These are phyloP conservation scores for Blastomyces parvus DNA, from an alignment of 2,329 filamentous ascomycete genomes.

Conservation along the genomic window DNA sequence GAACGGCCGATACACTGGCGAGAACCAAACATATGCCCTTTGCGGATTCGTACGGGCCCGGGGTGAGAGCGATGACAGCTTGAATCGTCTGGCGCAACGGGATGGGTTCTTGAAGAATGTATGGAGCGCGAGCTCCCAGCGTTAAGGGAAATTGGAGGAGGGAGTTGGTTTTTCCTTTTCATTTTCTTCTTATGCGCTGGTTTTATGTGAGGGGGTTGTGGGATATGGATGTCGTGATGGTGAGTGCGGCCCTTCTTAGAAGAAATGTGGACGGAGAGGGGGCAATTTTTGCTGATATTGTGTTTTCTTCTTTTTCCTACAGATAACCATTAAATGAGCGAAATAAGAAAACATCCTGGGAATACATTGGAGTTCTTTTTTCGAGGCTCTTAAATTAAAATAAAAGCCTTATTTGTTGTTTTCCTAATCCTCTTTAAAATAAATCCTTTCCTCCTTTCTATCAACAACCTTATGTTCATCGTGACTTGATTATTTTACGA, in stretches of 20 bases:
- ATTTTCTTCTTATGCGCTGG: slow-evolving; percentile 11
- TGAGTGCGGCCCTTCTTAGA: not conserved
- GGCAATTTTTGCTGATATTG: not conserved
- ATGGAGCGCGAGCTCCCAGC: slow-evolving; percentile 65
- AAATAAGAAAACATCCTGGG: slow-evolving; percentile 2
- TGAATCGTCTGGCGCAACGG: slow-evolving; percentile 92
- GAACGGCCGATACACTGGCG: slow-evolving; percentile 92
- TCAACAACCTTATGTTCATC: not conserved
- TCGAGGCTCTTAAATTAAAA: slow-evolving; percentile 2
- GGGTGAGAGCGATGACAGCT: slow-evolving; percentile 92
- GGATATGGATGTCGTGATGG: slow-evolving; percentile 13
- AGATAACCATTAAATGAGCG: slow-evolving; percentile 7
- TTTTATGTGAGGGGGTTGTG: slow-evolving; percentile 14
- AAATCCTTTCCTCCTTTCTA: not conserved
- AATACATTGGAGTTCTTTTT: slow-evolving; percentile 7
- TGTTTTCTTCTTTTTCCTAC: not conserved
- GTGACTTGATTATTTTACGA: not conserved
- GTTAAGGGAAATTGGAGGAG: slow-evolving; percentile 24
- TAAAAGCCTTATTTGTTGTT: slow-evolving; percentile 5
- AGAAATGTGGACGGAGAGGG: not conserved
- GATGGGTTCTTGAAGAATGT: slow-evolving; percentile 96
- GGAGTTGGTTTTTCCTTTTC: not conserved
- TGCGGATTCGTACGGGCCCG: slow-evolving; percentile 96
- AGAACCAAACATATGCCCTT: slow-evolving; percentile 95
- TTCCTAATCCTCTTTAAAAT: not conserved